Evolutionary conservation across 306 rosid genomes (phyloP).

Genomic region (Vachellia collinsii): DNA sequence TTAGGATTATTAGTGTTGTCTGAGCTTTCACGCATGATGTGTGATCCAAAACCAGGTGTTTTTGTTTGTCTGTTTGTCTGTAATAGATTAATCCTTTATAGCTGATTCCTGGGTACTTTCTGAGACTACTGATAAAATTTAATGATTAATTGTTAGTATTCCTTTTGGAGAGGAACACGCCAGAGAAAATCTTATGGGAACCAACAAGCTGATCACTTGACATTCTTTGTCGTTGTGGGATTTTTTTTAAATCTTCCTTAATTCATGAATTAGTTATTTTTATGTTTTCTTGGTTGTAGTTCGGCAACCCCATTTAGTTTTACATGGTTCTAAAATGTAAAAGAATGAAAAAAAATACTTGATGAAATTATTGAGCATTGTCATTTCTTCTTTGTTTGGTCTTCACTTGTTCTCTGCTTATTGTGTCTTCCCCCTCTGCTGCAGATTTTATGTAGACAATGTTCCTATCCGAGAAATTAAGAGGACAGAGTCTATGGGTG

Average conservation of each 20-base stretch:
- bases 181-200: constrained; percentile 34
- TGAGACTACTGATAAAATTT: constrained; percentile 15
- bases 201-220: constrained; percentile 29
- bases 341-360: neutral
- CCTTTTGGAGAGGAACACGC: constrained; percentile 34
- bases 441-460: constrained; percentile 87
- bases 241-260: constrained; percentile 27
- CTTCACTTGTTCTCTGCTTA: constrained; percentile 14
- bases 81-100: constrained; percentile 33
- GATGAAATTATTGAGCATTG: constrained; percentile 1
- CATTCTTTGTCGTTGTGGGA: constrained; percentile 30
- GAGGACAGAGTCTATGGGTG: constrained; percentile 80
- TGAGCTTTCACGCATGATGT: constrained; percentile 45
- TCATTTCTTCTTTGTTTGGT: neutral
- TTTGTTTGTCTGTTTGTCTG: neutral
- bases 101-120: constrained; percentile 28
- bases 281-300: constrained; percentile 15
- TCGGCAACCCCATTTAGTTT: neutral
- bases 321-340: neutral
- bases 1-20: too few species aligned
- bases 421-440: constrained; percentile 12
- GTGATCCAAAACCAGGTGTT: constrained; percentile 49
- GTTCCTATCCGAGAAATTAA: constrained; percentile 83
- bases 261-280: constrained; percentile 28
- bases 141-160: constrained; percentile 9